Evolutionary conservation across 2,329 filamentous ascomycete genomes (phyloP).

Genomic region (Fusarium coffeatum): DNA sequence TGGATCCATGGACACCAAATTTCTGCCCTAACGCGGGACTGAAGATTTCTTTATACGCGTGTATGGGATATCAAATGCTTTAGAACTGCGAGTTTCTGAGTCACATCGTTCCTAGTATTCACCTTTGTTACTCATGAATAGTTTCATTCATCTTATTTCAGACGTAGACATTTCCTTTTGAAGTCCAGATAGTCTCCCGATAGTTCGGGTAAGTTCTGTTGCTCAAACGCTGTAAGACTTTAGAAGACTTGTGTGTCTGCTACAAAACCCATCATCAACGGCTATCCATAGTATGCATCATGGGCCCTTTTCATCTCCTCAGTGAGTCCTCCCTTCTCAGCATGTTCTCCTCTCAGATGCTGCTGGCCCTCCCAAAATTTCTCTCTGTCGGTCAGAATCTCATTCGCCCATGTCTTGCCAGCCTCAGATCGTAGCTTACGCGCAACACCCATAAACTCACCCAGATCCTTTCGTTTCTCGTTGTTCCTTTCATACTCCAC

Average conservation of each 20-base stretch:
- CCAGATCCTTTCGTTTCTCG: constrained; percentile 75
- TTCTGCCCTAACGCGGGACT: background rate
- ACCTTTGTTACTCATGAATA: background rate
- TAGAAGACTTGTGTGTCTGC: background rate
- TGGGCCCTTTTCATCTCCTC: constrained; percentile 41
- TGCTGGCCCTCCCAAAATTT: constrained; percentile 72
- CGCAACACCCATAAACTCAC: constrained; percentile 86
- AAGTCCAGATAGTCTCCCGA: background rate
- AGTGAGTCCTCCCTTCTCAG: constrained; percentile 54
- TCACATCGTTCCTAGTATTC: background rate
- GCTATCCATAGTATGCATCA: constrained; percentile 36
- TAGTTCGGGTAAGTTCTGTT: background rate
- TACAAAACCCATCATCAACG: background rate
- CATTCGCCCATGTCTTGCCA: constrained; percentile 80
- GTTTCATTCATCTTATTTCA: too few species aligned
- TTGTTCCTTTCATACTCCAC: constrained; percentile 88
- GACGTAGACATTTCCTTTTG: background rate
- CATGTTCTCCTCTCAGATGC: constrained; percentile 60
- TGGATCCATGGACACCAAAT: background rate
- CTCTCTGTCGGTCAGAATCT: constrained; percentile 80
- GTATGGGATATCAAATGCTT: background rate
- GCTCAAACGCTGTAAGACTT: background rate
- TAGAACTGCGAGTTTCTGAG: background rate
- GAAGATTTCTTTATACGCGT: background rate
- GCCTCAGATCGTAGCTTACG: constrained; percentile 78